Evolutionary conservation across 2,329 filamentous ascomycete genomes (phyloP).

Genomic region (Arthrobotrys megalospora): DNA sequence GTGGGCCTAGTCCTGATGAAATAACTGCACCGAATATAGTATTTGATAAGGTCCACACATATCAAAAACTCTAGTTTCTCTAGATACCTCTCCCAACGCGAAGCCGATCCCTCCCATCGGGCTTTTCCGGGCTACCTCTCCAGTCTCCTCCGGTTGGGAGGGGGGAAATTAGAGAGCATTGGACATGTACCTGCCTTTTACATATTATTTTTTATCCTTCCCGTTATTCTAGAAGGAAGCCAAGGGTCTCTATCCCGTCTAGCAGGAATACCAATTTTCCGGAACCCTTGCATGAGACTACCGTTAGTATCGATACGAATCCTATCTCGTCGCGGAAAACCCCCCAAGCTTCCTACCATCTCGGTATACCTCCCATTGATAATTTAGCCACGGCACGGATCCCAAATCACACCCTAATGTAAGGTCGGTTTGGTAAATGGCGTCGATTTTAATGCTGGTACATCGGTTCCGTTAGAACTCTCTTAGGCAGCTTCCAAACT

Average conservation of each 20-base stretch:
- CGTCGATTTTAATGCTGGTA: slow-evolving; percentile 9
- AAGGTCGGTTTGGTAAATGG: background rate
- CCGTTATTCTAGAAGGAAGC: slow-evolving; percentile 28
- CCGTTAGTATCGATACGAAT: slow-evolving; percentile 10
- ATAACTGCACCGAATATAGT: background rate
- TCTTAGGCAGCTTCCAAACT: slow-evolving; percentile 38
- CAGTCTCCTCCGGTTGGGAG: no score
- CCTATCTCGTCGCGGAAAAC: background rate
- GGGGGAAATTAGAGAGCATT: background rate
- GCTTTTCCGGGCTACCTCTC: no score
- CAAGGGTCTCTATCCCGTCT: background rate
- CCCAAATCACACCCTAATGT: background rate
- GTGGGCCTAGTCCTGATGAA: background rate
- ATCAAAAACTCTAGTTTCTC: background rate
- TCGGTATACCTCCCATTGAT: background rate
- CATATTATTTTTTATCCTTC: background rate
- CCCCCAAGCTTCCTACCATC: background rate
- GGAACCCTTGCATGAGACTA: slow-evolving; percentile 8
- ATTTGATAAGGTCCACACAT: background rate
- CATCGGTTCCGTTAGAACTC: slow-evolving; percentile 31
- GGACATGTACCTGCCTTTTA: slow-evolving; percentile 7
- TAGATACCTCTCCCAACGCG: background rate
- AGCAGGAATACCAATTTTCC: slow-evolving; percentile 6
- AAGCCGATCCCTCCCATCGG: background rate
- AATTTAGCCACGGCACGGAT: slow-evolving; percentile 37